These are phyloP conservation scores for Neonectria hederae DNA, from an alignment of 2,329 filamentous ascomycete species.

Conservation along the genomic window DNA sequence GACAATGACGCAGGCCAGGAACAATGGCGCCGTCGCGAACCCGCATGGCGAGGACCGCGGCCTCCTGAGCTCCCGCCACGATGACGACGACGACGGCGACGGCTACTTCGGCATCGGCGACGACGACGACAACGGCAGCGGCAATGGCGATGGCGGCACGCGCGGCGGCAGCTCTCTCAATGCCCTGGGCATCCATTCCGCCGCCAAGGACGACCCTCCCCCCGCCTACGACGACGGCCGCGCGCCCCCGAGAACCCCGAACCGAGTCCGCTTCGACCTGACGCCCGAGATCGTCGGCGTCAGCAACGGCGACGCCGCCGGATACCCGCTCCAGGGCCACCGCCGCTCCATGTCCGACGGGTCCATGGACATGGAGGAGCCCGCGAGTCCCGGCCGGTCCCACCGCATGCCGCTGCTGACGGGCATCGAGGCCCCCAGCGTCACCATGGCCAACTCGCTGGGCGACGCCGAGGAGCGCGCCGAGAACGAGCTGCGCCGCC, in stretches of 20 bases:
- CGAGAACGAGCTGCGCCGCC: conserved; percentile 67
- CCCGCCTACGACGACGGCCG: conserved; percentile 25
- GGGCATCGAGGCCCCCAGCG: conserved; percentile 83
- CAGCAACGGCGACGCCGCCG: conserved; percentile 37
- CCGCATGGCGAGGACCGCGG: conserved; percentile 47
- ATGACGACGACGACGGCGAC: conserved; percentile 39
- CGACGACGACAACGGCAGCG: conserved; percentile 32
- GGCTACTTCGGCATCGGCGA: conserved; percentile 41
- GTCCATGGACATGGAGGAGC: conserved; percentile 62
- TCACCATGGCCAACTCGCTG: conserved; percentile 69
- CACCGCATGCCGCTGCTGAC: conserved; percentile 79
- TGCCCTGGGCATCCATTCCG: conserved; percentile 26
- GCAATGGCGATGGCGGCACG: conserved; percentile 20
- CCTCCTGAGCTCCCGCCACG: conserved; percentile 39
- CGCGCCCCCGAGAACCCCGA: conserved; percentile 58
- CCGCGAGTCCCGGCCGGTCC: conserved; percentile 56
- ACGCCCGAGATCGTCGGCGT: conserved; percentile 55
- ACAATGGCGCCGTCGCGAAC: conserved; percentile 43
- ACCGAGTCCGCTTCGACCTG: conserved; percentile 79
- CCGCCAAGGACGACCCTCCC: conserved; percentile 27
- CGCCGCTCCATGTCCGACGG: conserved; percentile 40
- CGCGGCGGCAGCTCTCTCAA: conserved; percentile 24
- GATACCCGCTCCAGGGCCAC: conserved; percentile 19
- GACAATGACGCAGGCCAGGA: conserved; percentile 48
- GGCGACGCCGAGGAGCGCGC: conserved; percentile 54